These are phyloP conservation scores for Sugiyamaella japonica DNA, from an alignment of 1,139 yeast genomes.

Conservation along the genomic window DNA sequence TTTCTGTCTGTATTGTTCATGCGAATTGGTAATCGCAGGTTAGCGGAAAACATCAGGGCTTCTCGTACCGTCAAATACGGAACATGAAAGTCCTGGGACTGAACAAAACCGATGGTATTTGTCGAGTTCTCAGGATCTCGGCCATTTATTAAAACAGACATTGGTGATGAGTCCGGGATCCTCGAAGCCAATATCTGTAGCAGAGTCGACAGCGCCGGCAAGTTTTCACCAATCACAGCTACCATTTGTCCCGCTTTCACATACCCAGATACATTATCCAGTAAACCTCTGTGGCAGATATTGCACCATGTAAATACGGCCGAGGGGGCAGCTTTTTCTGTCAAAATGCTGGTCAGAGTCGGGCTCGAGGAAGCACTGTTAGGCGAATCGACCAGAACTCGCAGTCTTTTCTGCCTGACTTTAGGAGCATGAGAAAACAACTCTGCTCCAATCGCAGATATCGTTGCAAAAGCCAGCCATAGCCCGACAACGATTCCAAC, in stretches of 20 bases:
- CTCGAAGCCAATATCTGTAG: slow-evolving; percentile 60
- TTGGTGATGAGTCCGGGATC: slow-evolving; percentile 55
- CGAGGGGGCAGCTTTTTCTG: slow-evolving; percentile 28
- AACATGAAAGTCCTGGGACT: slow-evolving; percentile 64
- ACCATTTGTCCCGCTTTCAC: slow-evolving; percentile 66
- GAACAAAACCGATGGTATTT: slow-evolving; percentile 64
- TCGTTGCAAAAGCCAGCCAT: slow-evolving; percentile 50
- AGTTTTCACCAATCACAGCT: slow-evolving; percentile 67
- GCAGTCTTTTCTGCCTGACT: neutral
- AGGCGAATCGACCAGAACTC: neutral
- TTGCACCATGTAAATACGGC: slow-evolving; percentile 31
- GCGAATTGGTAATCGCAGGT: slow-evolving; percentile 54
- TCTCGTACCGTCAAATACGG: slow-evolving; percentile 61
- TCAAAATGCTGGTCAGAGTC: neutral
- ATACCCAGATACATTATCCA: slow-evolving; percentile 61
- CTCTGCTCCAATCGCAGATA: slow-evolving; percentile 53
- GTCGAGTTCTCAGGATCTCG: slow-evolving; percentile 48
- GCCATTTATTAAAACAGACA: slow-evolving; percentile 65
- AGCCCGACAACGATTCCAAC: slow-evolving; percentile 61
- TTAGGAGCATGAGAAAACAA: slow-evolving; percentile 34
- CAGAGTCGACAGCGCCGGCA: slow-evolving; percentile 67
- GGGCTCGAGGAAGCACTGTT: neutral
- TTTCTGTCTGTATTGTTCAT: slow-evolving; percentile 51
- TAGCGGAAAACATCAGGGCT: slow-evolving; percentile 59
- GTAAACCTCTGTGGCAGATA: slow-evolving; percentile 27